Percentiles rank a stretch among this genome's conserved stretches.
These are phyloP conservation scores for Umbilicaria muhlenbergii DNA, from an alignment of 495 filamentous ascomycete genomes.

Conservation along the genomic window DNA sequence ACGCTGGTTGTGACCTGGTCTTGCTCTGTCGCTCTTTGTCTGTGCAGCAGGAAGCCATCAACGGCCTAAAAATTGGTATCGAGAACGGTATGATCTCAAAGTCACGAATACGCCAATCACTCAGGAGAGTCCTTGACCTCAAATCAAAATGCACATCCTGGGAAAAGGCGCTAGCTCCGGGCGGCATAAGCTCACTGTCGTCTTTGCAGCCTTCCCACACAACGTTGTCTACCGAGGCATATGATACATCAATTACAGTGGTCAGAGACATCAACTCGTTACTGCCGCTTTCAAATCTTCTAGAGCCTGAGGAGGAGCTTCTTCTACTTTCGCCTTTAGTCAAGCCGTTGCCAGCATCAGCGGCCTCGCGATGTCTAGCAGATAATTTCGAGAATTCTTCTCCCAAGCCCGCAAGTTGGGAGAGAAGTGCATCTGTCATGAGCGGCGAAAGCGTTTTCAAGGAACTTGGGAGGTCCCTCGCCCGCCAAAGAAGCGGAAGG, in stretches of 20 bases:
- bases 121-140: constrained; percentile 55
- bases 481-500: constrained; percentile 64
- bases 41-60: constrained; percentile 75
- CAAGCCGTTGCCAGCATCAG: constrained; percentile 72
- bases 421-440: constrained; percentile 52
- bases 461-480: constrained; percentile 66
- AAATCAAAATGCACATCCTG: constrained; percentile 69
- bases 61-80: constrained; percentile 65
- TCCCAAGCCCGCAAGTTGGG: constrained; percentile 30
- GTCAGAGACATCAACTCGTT: constrained; percentile 68
- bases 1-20: constrained; percentile 78
- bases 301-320: constrained; percentile 71
- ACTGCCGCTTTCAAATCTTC: constrained; percentile 58
- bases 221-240: constrained; percentile 62
- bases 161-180: constrained; percentile 68
- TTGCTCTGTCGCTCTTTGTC: constrained; percentile 73
- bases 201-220: constrained; percentile 66
- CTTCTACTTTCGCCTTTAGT: constrained; percentile 71
- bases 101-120: constrained; percentile 56
- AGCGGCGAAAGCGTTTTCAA: constrained; percentile 79
- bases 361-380: constrained; percentile 24
- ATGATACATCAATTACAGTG: constrained; percentile 74
- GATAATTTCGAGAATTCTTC: neutral
- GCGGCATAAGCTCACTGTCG: constrained; percentile 54
- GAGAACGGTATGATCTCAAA: constrained; percentile 73